Conservation (phyloP, 257 asterid species). For the Plectranthus barbatus region DNA sequence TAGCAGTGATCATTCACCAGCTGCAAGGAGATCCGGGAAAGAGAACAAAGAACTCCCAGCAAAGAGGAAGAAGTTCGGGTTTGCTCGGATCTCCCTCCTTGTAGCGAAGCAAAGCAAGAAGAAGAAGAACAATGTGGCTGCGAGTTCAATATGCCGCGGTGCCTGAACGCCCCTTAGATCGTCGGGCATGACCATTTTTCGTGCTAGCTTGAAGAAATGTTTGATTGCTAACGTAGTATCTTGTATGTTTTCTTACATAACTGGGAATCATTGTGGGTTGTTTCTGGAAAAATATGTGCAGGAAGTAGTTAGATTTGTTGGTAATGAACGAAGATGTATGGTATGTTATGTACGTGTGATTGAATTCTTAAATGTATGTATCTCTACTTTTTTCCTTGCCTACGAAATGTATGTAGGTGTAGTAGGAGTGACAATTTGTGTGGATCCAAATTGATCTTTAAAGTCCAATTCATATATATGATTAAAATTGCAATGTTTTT, state of each 20-base stretch:
- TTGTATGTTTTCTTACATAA: neutral
- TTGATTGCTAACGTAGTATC: constrained; percentile 13
- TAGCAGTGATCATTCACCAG: constrained; percentile 14
- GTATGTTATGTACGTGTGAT: too few species aligned
- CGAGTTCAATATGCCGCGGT: neutral
- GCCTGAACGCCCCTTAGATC: too few species aligned
- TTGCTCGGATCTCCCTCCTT: constrained; percentile 58
- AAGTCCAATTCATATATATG: too few species aligned
- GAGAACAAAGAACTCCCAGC: constrained; percentile 41
- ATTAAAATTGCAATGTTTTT: too few species aligned
- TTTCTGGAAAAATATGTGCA: neutral
- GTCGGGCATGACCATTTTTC: too few species aligned
- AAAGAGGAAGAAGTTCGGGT: constrained; percentile 81
- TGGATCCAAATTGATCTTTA: too few species aligned
- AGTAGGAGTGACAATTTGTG: too few species aligned
- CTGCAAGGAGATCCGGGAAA: constrained; percentile 28
- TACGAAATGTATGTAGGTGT: too few species aligned
- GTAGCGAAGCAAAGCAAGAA: constrained; percentile 67
- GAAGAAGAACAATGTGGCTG: constrained; percentile 42
- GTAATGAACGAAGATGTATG: too few species aligned
- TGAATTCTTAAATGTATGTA: neutral
- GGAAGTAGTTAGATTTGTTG: neutral
- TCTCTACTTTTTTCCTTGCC: neutral
- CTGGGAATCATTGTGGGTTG: neutral
- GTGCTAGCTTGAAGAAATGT: neutral